Evolutionary conservation across 2,329 filamentous ascomycete species (phyloP), one percentile per base, ranked within the genome.

Genomic region (Akanthomyces lecanii): DNA sequence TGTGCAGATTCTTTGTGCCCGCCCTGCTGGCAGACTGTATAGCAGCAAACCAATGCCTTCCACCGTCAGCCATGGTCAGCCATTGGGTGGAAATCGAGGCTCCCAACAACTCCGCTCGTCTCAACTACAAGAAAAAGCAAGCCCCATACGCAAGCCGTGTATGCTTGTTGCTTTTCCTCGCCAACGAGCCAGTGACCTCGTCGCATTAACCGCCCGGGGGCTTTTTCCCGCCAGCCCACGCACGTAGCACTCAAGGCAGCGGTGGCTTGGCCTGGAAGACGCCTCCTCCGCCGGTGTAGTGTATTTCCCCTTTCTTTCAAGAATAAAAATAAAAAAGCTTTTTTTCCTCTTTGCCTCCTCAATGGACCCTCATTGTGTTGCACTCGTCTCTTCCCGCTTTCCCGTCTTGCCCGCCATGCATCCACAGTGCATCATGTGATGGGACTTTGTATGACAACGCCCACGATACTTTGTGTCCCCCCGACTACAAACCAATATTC

Each of bases 341-440:
- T n/a, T n/a, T 10, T 16, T 38, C 33, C 25, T 21, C 7, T 55
- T 23, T 42, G 16, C 36, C 42, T 48, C 23, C 23, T 48, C 33
- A 36, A 36, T 36, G 33, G 33, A 6, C 47, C 47, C 47, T 7
- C 10, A 25, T 28, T 12, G 23, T 33, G 25, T 51, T 30, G 48
- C 48, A 51, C 45, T 25, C 14, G 38, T 42, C 18, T 36, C n/a
- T 23, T 47, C 42, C n/a, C 40, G 12, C 44, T 21, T 5, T n/a
- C 21, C 33, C 52, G 16, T 25, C 40, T 33, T 50, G 56, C 30
- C 47, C 45, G 36, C 56, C 57, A 44, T 60, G 48, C 57, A 60
- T 52, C 45, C 48, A 16, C 47, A 33, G 5, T 5, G 23, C 57
- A 60, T 60, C 57, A 60, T 60, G 57, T 60, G 57, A 60, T 52